These are phyloP conservation scores for Mentha longifolia DNA, from an alignment of 257 asterid species.

Conservation along the genomic window DNA sequence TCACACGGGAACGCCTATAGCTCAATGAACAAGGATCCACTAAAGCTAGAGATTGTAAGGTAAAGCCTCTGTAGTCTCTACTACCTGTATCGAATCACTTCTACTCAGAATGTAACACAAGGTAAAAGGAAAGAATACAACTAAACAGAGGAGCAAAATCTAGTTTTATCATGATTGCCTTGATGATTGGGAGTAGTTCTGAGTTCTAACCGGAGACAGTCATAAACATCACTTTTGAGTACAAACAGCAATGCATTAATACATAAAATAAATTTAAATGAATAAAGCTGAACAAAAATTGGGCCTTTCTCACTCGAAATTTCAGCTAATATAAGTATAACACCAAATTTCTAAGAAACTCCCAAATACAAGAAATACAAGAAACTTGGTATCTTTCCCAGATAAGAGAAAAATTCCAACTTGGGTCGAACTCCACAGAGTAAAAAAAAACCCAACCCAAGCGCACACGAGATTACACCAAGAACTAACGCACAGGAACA, in stretches of 20 bases:
- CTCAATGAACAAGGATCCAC: conserved; percentile 42
- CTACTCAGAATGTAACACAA: conserved; percentile 11
- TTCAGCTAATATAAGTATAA: neutral
- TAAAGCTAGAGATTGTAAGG: conserved; percentile 35
- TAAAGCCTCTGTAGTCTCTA: conserved; percentile 49
- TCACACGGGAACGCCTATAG: conserved; percentile 30
- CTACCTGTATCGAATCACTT: conserved; percentile 47
- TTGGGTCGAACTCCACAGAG: conserved; percentile 11
- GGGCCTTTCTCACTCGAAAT: conserved; percentile 24
- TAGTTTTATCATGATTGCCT: neutral
- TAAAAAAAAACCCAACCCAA: neutral
- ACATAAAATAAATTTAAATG: neutral
- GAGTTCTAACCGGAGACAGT: neutral
- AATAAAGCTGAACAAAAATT: neutral
- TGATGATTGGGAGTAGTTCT: neutral
- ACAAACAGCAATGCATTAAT: neutral
- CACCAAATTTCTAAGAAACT: neutral
- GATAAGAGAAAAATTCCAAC: neutral
- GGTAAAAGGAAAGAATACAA: conserved; percentile 2
- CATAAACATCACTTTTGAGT: neutral
- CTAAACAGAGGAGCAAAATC: neutral
- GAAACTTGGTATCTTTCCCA: neutral
- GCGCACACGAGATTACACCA: neutral
- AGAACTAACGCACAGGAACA: neutral
- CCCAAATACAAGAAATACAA: conserved; percentile 19